Base-by-base conservation (phyloP, 495 filamentous ascomycete genomes). In the Daldinia vernicosa region DNA sequence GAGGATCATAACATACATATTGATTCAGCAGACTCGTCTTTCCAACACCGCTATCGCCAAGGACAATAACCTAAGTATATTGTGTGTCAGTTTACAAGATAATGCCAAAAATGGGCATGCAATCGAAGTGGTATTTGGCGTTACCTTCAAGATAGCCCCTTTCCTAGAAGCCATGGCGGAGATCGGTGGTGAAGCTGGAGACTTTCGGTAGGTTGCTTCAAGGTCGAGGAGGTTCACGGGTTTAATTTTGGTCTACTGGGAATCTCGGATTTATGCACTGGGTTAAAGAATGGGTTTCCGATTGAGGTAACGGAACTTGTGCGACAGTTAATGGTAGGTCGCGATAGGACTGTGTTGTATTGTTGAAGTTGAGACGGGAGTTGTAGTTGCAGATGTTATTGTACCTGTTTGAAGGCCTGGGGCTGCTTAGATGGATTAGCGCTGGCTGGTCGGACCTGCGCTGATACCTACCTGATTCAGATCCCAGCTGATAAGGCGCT, bases 1-100 rank as follows among this genome's bases (percentile, higher is more conserved):
- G 43, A 6, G 15, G 65, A 59, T 12, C 56, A 22, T 24, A 60
- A 85, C 92, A 76, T 89, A 98, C 95, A 90, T 98, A 99, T 98
- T 99, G 95, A 84, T 98, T 99, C 95, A 99, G 98, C 87, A 99
- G 89, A 81, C 93, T 97, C 58, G 96, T 99, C 86, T 99, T 99
- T 70, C 95, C 95, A 51, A 99, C 95, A 78, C 95, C 95, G 80
- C 94, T 97, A 79, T 98, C 95, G 71, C 95, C 95, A 65, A 99
- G 88, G 78, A 99, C 98, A 74, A 99, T 98, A 69, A 99, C 94
- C 95, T 98, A 71, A 15, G 63, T 9, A n/a, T 28, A 45, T 14
- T 52, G 60, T 45, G 27, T 60, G 22, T 72, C 52, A 72, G 70
- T 43, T 40, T 33, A 59, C 12, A n/a, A 5, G 12, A 43, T 30